These are phyloP conservation scores for Liriodendron chinense DNA, from an alignment of 164 flowering plant genomes.

Conservation along the genomic window DNA sequence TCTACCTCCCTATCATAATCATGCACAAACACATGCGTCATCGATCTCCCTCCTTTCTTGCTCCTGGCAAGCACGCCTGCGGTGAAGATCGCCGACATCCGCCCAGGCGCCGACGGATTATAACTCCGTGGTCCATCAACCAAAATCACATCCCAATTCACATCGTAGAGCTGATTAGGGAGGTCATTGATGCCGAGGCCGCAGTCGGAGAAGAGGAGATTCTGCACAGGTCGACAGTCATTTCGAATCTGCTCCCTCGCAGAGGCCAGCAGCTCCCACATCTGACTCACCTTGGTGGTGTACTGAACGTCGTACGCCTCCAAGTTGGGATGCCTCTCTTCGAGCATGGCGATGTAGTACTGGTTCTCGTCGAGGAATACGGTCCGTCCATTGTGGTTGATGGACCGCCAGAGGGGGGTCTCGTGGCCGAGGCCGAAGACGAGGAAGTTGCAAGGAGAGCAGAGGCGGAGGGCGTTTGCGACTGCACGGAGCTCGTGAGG, in stretches of 20 bases:
- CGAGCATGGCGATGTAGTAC: conserved; percentile 45
- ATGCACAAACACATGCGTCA: conserved; percentile 81
- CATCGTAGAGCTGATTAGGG: conserved; percentile 84
- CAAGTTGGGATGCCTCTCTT: conserved; percentile 47
- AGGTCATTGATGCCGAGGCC: conserved; percentile 75
- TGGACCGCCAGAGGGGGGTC: conserved; percentile 70
- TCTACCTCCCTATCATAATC: conserved; percentile 68
- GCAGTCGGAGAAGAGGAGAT: conserved; percentile 84
- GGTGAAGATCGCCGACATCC: conserved; percentile 85
- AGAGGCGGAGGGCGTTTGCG: conserved; percentile 40
- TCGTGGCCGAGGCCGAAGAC: conserved; percentile 87
- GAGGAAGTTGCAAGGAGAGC: conserved; percentile 66
- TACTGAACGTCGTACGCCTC: conserved; percentile 88
- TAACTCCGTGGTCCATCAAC: conserved; percentile 91
- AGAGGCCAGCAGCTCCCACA: conserved; percentile 40
- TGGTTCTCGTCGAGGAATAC: conserved; percentile 76
- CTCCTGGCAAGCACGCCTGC: conserved; percentile 88
- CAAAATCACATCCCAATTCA: conserved; percentile 83
- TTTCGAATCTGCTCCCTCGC: conserved; percentile 52
- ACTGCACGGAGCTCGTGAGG: conserved; percentile 48
- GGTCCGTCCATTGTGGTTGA: conserved; percentile 71
- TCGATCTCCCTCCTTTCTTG: conserved; percentile 46
- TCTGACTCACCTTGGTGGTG: conserved; percentile 68
- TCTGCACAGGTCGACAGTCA: conserved; percentile 90
- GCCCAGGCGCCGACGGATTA: conserved; percentile 69